Percentiles rank a stretch among this genome's conserved stretches.
Evolutionary conservation across 371 early-diverging fungal genomes (phyloP).

Genomic region (Mortierella sp.): DNA sequence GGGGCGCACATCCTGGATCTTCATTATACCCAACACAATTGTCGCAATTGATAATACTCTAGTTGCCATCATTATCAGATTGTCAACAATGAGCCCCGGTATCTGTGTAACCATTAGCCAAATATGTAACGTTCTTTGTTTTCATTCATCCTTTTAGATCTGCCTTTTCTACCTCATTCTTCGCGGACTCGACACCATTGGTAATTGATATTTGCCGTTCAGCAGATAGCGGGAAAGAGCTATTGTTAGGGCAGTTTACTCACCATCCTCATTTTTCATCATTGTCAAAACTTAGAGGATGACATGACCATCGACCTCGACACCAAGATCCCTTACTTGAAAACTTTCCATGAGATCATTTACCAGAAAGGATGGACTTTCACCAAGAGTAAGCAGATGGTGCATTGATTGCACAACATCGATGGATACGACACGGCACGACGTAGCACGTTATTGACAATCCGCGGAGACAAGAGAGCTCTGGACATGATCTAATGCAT

Average conservation of each 20-base stretch:
- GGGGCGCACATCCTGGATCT: neutral
- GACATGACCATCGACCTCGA: constrained; percentile 93
- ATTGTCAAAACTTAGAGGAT: constrained; percentile 77
- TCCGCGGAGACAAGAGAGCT: neutral
- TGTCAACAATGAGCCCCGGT: neutral
- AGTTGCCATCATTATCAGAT: neutral
- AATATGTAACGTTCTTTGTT: constrained; percentile 1
- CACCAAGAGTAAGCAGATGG: constrained; percentile 68
- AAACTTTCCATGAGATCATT: constrained; percentile 85
- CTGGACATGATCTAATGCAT: neutral
- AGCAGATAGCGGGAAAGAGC: too few species aligned
- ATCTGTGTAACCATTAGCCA: neutral
- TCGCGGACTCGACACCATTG: constrained; percentile 96
- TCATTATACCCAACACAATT: neutral
- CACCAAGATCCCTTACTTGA: constrained; percentile 82
- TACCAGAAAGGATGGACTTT: constrained; percentile 92
- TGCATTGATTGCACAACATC: neutral
- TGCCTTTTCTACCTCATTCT: constrained; percentile 95
- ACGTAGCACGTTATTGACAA: neutral
- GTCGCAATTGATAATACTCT: neutral
- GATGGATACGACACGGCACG: neutral
- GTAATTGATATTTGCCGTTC: constrained; percentile 41
- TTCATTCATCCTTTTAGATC: constrained; percentile 59
- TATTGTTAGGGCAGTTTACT: neutral
- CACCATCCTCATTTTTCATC: neutral